Evolutionary conservation across 495 filamentous ascomycete genomes (phyloP), one percentile per base, ranked within the genome.

Genomic region (Daldinia grandis): DNA sequence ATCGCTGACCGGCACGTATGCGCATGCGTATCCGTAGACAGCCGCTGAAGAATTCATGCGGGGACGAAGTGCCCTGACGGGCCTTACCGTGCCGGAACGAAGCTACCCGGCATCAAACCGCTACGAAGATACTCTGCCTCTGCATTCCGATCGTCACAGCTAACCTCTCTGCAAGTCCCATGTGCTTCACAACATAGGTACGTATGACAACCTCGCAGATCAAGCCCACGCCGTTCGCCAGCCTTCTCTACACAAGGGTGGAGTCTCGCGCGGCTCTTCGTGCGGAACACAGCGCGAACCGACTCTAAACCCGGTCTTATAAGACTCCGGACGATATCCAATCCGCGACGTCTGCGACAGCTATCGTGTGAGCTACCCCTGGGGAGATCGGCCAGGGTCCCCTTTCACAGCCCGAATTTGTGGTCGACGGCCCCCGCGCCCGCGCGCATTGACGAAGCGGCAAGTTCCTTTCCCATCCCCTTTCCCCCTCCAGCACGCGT

Each of bases 341-440:
- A 74, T 63, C 71, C 71, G 71, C 25, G 66, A 70, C 58, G 53
- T 63, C 66, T 74, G 66, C 40, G 58, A 74, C 71, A 54, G 54
- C 71, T 40, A 17, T 47, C 56, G 66, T 66, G 40, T 64, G 66
- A 69, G 64, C 47, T 9, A 30, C n/a, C 31, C 65, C 51, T 28
- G 55, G 53, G 56, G 24, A 25, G 66, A 62, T 61, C 53, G 24
- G 21, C 7, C 61, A 33, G 65, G 50, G 56, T 24, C 24, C 37
- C 58, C 44, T 49, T 54, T 54, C 44, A 21, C 54, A 15, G 37
- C 21, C 28, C 38, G 12, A 54, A 62, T 40, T 58, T 57, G 54
- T 69, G 33, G 19, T 10, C 49, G 33, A 53, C 54, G 42, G 37
- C 9, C 44, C 47, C 35, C 53, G 53, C 30, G 0, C 30, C 7